Conservation (phyloP, 2,329 filamentous ascomycete genomes). For the Claviceps spartinae region DNA sequence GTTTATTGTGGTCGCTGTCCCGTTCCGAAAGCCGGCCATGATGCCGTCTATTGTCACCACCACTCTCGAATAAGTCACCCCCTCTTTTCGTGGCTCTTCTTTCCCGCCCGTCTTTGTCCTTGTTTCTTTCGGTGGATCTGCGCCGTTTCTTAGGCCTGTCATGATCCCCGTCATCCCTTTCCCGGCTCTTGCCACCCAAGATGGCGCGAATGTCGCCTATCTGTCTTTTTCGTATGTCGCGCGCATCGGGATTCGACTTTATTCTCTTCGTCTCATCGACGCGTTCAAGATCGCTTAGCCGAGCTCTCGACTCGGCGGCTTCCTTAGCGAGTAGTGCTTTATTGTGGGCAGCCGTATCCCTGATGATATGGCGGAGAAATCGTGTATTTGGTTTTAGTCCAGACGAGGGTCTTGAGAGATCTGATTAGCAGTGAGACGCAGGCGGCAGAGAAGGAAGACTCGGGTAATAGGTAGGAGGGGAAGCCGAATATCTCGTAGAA, state of each 20-base stretch:
- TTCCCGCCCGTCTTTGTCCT: conserved; percentile 3
- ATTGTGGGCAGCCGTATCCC: conserved; percentile 81
- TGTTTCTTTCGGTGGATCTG: conserved; percentile 7
- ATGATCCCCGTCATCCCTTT: conserved; percentile 4
- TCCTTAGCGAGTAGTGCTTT: conserved; percentile 74
- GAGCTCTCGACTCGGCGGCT: conserved; percentile 60
- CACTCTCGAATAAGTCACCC: background rate
- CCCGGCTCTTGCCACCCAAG: conserved; percentile 30
- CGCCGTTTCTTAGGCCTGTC: conserved; percentile 1
- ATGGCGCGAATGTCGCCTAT: conserved; percentile 49
- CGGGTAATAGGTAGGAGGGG: no score
- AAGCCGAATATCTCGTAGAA: no score
- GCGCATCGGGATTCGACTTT: conserved; percentile 30
- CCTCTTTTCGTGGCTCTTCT: background rate
- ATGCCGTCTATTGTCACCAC: conserved; percentile 6
- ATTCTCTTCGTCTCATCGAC: conserved; percentile 30
- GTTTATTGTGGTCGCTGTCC: conserved; percentile 8
- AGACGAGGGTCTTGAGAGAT: conserved; percentile 39
- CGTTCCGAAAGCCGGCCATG: conserved; percentile 14
- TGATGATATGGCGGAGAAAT: conserved; percentile 79
- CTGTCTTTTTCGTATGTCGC: conserved; percentile 42
- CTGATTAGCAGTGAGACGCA: background rate
- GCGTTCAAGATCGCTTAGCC: conserved; percentile 48
- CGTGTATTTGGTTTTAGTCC: conserved; percentile 82
- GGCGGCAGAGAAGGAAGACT: background rate